Base-by-base conservation (phyloP, 768 basidiomycete species). In the Tricholoma flavovirens region DNA sequence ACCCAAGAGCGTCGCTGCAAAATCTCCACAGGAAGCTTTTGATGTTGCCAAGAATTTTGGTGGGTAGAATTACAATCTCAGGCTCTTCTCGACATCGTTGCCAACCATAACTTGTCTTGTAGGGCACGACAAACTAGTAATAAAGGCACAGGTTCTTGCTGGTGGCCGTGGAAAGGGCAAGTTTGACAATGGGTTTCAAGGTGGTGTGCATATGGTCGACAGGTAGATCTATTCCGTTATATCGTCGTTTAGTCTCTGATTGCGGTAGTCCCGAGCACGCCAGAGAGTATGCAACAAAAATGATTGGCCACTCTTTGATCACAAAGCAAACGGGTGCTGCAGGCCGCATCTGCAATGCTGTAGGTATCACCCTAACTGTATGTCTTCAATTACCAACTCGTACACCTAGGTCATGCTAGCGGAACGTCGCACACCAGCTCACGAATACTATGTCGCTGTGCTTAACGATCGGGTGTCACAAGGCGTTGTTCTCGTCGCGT, bases 71-170 rank as follows among this genome's bases (percentile, higher is more conserved):
- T 29, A 56, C 59, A 49, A 43, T 54, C 54, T 50, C 50, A 30
- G n/a, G n/a, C n/a, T n/a, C n/a, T n/a, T 46, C 22, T 33, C 53
- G 49, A 32, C 22, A 42, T 55, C 56, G 46, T 51, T 57, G 55
- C 54, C 52, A 49, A 56, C 40, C 49, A 45, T 26, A 26, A 2
- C 24, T 26, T 2, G 36, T 35, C 42, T 14, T 51, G 22, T 66
- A 96, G 93, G 84, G 59, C 77, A 77, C 30, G 78, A 87, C 54
- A 82, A 83, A 59, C 86, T 96, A 52, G 96, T 99, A 32, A 95
- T 99, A 74, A 98, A 98, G 75, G 97, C 97, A 36, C 97, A 99
- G 71, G 97, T 99, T 6, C 87, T 99, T 54, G 97, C 97, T 61
- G 97, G 97, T 65, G 97, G 97, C 60, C 87, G 97, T 67, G 97